Conservation (phyloP, 352 stramenopile genomes). For the Pythium coloratum region DNA sequence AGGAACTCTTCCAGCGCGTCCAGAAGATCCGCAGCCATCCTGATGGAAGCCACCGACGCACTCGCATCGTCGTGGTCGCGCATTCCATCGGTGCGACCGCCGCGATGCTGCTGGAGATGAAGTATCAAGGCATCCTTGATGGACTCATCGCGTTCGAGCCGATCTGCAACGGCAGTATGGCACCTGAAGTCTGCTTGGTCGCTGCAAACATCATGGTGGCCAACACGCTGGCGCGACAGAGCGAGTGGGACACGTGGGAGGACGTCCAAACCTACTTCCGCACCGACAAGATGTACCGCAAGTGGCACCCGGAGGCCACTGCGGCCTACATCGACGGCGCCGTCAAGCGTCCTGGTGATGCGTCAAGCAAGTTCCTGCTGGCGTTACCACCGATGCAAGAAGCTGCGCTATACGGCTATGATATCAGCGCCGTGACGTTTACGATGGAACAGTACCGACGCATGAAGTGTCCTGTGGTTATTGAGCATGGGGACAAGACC, state of each 20-base stretch:
- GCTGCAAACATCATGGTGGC: constrained; percentile 6
- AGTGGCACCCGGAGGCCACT: constrained; percentile 38
- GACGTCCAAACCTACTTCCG: constrained; percentile 30
- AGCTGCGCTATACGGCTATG: constrained; percentile 33
- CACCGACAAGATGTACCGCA: constrained; percentile 33
- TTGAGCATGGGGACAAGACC: constrained; percentile 19
- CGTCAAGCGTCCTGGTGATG: constrained; percentile 17
- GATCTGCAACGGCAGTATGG: constrained; percentile 25
- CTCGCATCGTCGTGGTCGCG: constrained; percentile 9
- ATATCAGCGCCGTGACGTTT: constrained; percentile 16
- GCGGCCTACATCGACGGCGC: constrained; percentile 33
- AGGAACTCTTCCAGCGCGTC: constrained; percentile 19
- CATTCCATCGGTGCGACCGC: constrained; percentile 21
- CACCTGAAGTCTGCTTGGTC: not conserved
- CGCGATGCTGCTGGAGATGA: constrained; percentile 38
- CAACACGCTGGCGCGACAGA: constrained; percentile 4
- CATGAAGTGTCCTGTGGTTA: constrained; percentile 6
- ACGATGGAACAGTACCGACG: not conserved
- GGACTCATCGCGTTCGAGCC: constrained; percentile 38
- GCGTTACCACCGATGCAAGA: constrained; percentile 31
- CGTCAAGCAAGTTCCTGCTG: not conserved
- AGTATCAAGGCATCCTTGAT: constrained; percentile 34
- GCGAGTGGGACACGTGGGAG: constrained; percentile 1
- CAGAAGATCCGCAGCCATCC: not conserved
- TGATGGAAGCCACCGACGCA: not conserved